phyloP scores from a whole-genome alignment of 768 basidiomycete genomes.

The Lyophyllum atratum region DNA sequence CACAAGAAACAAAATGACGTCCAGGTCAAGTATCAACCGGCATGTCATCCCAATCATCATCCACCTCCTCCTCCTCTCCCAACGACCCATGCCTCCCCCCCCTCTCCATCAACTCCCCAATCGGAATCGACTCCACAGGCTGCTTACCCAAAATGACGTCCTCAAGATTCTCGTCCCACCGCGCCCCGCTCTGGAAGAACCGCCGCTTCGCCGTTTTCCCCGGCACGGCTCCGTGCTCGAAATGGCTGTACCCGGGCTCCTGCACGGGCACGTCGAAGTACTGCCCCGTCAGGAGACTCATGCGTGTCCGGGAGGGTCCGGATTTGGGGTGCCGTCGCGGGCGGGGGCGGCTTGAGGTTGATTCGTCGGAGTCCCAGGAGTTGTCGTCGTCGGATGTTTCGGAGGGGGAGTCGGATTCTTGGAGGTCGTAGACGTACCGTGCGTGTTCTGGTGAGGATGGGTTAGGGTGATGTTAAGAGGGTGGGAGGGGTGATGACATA shows the following conservation, averaged over 20 bases:
- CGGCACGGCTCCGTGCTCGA: constrained; percentile 37
- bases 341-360: constrained; percentile 30
- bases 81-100: constrained; percentile 23
- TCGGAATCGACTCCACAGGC: constrained; percentile 7
- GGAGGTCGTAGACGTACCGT: constrained; percentile 62
- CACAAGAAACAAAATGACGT: neutral
- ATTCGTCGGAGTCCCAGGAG: constrained; percentile 42
- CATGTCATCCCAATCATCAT: constrained; percentile 33
- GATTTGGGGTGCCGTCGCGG: constrained; percentile 15
- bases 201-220: constrained; percentile 46
- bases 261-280: constrained; percentile 53
- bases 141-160: constrained; percentile 21
- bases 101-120: constrained; percentile 26
- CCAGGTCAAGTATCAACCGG: constrained; percentile 20
- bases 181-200: constrained; percentile 57
- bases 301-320: constrained; percentile 47
- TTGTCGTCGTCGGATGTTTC: constrained; percentile 50
- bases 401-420: constrained; percentile 46
- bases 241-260: constrained; percentile 45
- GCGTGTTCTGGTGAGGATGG: constrained; percentile 52
- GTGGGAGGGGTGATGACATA: constrained; percentile 35
- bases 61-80: constrained; percentile 20
- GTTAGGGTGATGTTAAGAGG: neutral
- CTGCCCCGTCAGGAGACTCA: constrained; percentile 69
- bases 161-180: constrained; percentile 36